Base-by-base conservation (phyloP, 2,329 filamentous ascomycete genomes). In the Colletotrichum cuscutae region DNA sequence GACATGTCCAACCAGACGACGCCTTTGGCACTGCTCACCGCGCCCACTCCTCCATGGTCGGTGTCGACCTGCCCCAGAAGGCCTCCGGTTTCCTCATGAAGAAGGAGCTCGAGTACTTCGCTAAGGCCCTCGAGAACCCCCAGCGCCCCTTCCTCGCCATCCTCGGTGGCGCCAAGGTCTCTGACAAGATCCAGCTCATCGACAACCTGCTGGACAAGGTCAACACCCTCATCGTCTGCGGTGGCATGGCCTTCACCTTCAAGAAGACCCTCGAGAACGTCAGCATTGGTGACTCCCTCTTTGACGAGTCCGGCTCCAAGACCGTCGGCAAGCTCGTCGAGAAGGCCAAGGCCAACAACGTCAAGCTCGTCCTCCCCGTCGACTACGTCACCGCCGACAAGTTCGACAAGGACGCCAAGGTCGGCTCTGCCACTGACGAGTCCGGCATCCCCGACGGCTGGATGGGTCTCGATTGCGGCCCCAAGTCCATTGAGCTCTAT, bases 91-190 rank as follows among this genome's bases (percentile, higher is more conserved):
- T 98, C 92, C 92, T 99, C 81, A 95, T 99, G 89, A 99, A 99
- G 93, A 99, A 98, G 90, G 97, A 99, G 87, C 93, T 99, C 76
- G 97, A 99, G 83, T 99, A 99, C 92, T 99, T 99, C 82, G 97
- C 97, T 76, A 91, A 98, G 88, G 97, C 95, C 52, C 93, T 99
- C 74, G 97, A 99, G 88, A 91, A 90, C 79, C 97, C 97, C 75
- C 89, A 97, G 87, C 92, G 96, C 70, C 97, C 97, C 74, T 99
- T 99, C 94, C 92, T 99, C 67, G 97, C 97, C 83, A 99, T 99
- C 82, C 94, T 99, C 66, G 97, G 97, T 79, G 97, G 97, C 78
- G 95, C 97, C 83, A 99, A 99, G 91, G 95, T 99, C 78, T 97
- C 95, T 57, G 97, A 99, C 90, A 99, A 99, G 93, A 99, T 99